phyloP scores from a whole-genome alignment of 176 grass and related monocot genomes.

The Zea mays region DNA sequence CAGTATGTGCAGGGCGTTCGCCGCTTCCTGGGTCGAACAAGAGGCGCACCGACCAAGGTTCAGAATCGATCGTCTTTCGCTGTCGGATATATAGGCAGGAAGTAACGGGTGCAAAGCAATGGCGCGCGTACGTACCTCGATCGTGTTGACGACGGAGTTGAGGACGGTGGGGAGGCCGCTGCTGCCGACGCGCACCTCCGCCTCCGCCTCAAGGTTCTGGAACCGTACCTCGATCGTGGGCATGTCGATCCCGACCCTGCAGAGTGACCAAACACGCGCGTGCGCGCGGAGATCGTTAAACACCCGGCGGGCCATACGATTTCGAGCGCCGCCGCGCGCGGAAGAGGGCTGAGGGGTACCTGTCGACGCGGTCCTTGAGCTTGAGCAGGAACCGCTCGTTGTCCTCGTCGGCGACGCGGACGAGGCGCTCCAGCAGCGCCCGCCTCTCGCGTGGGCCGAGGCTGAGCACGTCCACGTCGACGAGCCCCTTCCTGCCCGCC shows the following conservation, averaged over 20 bases:
- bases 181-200: constrained; percentile 68
- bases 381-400: constrained; percentile 84
- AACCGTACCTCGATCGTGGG: constrained; percentile 90
- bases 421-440: constrained; percentile 63
- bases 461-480: constrained; percentile 68
- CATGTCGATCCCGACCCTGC: constrained; percentile 80
- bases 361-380: constrained; percentile 76
- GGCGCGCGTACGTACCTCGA: constrained; percentile 52
- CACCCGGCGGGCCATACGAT: not conserved
- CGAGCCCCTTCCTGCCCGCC: constrained; percentile 29
- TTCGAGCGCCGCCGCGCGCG: not conserved
- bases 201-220: constrained; percentile 60
- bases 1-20: constrained; percentile 65
- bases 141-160: constrained; percentile 64
- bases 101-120: not conserved
- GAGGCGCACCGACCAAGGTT: not conserved
- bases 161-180: constrained; percentile 85
- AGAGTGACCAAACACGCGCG: not conserved
- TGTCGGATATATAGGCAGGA: not conserved
- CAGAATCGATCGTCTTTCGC: not conserved
- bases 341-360: constrained; percentile 25
- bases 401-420: constrained; percentile 81
- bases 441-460: constrained; percentile 48
- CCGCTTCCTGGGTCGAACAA: constrained; percentile 46
- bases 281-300: constrained; percentile 30